Base-by-base conservation (phyloP, 495 filamentous ascomycete genomes). In the Neurospora sp. region DNA sequence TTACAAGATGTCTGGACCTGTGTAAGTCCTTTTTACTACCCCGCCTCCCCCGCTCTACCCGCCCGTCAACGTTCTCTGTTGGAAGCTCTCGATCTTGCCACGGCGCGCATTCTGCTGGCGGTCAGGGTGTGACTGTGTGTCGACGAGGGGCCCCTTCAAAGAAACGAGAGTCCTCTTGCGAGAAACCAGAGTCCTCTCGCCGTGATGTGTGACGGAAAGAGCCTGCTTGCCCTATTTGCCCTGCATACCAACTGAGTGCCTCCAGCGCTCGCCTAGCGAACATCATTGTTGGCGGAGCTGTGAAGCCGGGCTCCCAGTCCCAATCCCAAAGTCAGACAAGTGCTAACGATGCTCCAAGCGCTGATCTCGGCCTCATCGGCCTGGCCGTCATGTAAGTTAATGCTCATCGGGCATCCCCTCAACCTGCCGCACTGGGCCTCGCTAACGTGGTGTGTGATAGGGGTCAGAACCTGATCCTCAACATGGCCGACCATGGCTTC, bases 341-440 rank as follows among this genome's bases (percentile, higher is more conserved):
- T 87, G 83, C 86, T 88, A 83, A 88, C 81, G 72, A 78, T 81
- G 80, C 74, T 78, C 74, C 76, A 85, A 89, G 87, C 81, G 89
- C 87, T 87, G 92, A 99, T 91, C 94, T 99, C 86, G 96, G 96
- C 89, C 94, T 99, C 82, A 98, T 99, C 85, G 96, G 96, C 91
- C 89, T 99, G 88, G 96, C 96, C 85, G 95, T 99, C 81, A 98
- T 99, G 96, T 89, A 86, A 81, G 86, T 84, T 78, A 36, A 39
- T 31, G 36, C 70, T 72, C 70, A 24, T 45, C 39, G 24, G 69
- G 70, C 66, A n/a, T 75, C 69, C n/a, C 73, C 70, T 69, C 45
- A 34, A 69, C 69, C 75, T 21, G 8, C 48, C 42, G 71, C 19
- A 36, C 59, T 36, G 72, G 31, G 28, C 42, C 34, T 62, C 15